phyloP scores from a whole-genome alignment of 2,329 filamentous ascomycete genomes.

The Colletotrichum graminicola region DNA sequence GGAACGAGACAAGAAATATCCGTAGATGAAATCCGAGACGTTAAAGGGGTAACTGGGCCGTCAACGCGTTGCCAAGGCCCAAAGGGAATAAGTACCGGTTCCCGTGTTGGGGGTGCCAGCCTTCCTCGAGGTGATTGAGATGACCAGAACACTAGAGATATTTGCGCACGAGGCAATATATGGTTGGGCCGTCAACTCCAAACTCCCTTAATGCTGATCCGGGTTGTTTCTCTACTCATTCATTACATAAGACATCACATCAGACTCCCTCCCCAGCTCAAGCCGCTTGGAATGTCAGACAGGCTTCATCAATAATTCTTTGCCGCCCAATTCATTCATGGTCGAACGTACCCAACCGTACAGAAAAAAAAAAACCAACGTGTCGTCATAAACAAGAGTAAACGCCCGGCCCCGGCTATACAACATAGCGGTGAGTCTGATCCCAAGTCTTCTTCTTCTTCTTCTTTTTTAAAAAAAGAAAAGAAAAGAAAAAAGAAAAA shows the following conservation, averaged over 20 bases:
- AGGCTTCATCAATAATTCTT: conserved; percentile 11
- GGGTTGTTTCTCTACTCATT: not conserved
- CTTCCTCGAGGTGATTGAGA: not conserved
- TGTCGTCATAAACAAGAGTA: conserved; percentile 31
- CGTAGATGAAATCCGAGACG: too few relatives aligned
- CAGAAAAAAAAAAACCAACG: conserved; percentile 14
- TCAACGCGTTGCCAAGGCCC: not conserved
- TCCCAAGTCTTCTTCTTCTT: not conserved
- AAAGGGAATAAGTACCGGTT: not conserved
- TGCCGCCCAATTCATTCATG: conserved; percentile 37
- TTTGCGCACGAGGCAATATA: not conserved
- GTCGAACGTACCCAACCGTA: conserved; percentile 9
- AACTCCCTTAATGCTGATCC: not conserved
- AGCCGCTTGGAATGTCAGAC: conserved; percentile 4
- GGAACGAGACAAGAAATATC: too few relatives aligned
- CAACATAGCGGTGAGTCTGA: not conserved
- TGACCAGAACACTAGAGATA: too few relatives aligned
- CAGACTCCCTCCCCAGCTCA: conserved; percentile 5
- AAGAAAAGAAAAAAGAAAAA: not conserved
- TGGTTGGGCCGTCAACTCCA: not conserved
- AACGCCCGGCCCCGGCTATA: conserved; percentile 11
- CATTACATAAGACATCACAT: conserved; percentile 29
- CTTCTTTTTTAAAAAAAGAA: too few relatives aligned
- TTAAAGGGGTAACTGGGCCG: not conserved
- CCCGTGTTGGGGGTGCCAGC: not conserved